These are phyloP conservation scores for Hypoxylon fragiforme DNA, from an alignment of 495 filamentous ascomycete species.

Conservation along the genomic window DNA sequence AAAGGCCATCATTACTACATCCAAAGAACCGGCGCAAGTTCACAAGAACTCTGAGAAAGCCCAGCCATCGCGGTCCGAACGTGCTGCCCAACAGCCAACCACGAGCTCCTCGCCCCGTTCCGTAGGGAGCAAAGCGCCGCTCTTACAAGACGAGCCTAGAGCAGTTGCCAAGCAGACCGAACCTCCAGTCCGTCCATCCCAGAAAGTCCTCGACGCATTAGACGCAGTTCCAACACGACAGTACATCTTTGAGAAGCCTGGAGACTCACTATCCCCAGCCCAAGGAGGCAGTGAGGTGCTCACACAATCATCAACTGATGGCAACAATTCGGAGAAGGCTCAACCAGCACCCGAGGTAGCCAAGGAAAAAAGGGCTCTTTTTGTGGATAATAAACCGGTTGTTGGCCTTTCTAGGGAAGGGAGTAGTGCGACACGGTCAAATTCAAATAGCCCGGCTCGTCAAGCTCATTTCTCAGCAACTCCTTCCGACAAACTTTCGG, in stretches of 20 bases:
- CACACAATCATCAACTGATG: not conserved
- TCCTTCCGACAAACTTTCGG: conserved; percentile 52
- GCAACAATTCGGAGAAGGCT: not conserved
- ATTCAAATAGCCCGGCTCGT: conserved; percentile 50
- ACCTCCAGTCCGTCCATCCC: conserved; percentile 12
- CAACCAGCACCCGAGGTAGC: not conserved
- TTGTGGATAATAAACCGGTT: conserved; percentile 29
- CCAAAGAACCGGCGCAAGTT: conserved; percentile 6
- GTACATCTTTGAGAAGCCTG: conserved; percentile 19
- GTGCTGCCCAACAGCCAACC: not conserved
- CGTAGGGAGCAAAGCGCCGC: too few relatives aligned
- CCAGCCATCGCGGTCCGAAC: not conserved
- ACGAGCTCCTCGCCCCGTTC: conserved; percentile 13
- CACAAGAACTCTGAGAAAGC: not conserved
- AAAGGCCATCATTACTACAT: conserved; percentile 25
- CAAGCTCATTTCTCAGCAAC: conserved; percentile 72
- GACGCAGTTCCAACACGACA: conserved; percentile 43
- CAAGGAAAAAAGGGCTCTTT: conserved; percentile 8
- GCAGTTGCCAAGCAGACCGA: conserved; percentile 41
- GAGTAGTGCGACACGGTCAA: conserved; percentile 28
- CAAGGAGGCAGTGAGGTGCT: conserved; percentile 4
- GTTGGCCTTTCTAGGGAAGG: conserved; percentile 21
- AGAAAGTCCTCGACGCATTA: conserved; percentile 30
- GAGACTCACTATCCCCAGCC: not conserved
- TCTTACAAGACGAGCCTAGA: conserved; percentile 63